Percentiles rank a stretch among this genome's conserved stretches.
phyloP scores from a whole-genome alignment of 495 filamentous ascomycete species.

The Staphylotrichum tortipilum region DNA sequence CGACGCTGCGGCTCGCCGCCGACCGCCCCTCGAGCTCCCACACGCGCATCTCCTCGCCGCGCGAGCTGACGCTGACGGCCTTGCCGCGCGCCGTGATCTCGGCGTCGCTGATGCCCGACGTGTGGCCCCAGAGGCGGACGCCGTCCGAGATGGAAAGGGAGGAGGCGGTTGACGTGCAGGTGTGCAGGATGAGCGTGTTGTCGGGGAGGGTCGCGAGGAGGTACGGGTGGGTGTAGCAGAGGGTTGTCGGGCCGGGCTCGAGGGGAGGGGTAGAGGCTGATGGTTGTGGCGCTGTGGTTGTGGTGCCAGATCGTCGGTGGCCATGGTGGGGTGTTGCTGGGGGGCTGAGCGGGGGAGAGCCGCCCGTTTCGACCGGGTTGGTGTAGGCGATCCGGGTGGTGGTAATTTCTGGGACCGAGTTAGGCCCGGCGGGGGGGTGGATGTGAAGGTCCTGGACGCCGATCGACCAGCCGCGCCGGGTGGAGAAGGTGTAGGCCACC shows the following conservation, averaged over 20 bases:
- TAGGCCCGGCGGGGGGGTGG: constrained; percentile 15
- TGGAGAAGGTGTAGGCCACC: constrained; percentile 74
- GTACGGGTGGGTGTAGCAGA: constrained; percentile 88
- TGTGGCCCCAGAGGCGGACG: constrained; percentile 85
- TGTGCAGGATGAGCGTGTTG: constrained; percentile 83
- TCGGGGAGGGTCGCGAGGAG: constrained; percentile 80
- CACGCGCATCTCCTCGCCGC: constrained; percentile 79
- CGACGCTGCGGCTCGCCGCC: constrained; percentile 30
- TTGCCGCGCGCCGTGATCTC: constrained; percentile 82
- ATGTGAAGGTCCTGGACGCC: constrained; percentile 83
- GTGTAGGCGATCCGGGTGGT: constrained; percentile 40
- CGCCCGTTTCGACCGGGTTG: constrained; percentile 18
- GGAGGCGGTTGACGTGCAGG: constrained; percentile 64
- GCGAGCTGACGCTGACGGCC: constrained; percentile 76
- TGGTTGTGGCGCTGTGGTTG: not conserved
- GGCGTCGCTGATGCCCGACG: constrained; percentile 77
- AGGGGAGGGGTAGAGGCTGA: not conserved
- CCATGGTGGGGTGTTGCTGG: constrained; percentile 7
- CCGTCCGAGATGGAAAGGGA: constrained; percentile 63
- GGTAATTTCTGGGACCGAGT: constrained; percentile 36
- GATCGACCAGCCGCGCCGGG: constrained; percentile 69
- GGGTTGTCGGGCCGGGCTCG: constrained; percentile 52
- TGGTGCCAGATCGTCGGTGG: not conserved
- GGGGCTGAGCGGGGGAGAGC: constrained; percentile 19
- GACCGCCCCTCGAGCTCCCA: constrained; percentile 86